Conservation (phyloP, 768 basidiomycete genomes). For the Tylopilus rubrobrunneus region DNA sequence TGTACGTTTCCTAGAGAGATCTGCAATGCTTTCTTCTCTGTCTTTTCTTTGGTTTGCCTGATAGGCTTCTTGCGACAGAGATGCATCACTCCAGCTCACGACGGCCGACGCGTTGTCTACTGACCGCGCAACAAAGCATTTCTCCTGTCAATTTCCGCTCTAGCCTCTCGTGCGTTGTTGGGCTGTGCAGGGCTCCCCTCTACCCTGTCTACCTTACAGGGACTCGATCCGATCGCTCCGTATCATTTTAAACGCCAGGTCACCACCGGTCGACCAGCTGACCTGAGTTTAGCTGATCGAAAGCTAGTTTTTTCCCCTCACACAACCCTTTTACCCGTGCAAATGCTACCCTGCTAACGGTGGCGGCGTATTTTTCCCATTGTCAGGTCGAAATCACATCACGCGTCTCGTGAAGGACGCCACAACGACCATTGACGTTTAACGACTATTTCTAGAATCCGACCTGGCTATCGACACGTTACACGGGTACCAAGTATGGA, state of each 20-base stretch:
- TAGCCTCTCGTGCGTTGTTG: background rate
- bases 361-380: constrained; percentile 12
- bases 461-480: background rate
- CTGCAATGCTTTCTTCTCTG: background rate
- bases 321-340: constrained; percentile 12
- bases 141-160: background rate
- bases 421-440: constrained; percentile 14
- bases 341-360: constrained; percentile 11
- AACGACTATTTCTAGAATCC: background rate
- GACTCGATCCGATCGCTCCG: constrained; percentile 16
- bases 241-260: constrained; percentile 11
- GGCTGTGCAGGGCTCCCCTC: constrained; percentile 4
- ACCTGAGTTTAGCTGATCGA: constrained; percentile 7
- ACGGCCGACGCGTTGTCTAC: background rate
- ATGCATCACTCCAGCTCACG: background rate
- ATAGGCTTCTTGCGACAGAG: constrained; percentile 10
- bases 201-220: constrained; percentile 3
- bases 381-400: constrained; percentile 3
- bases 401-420: constrained; percentile 4
- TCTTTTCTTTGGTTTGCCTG: background rate
- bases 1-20: constrained; percentile 6
- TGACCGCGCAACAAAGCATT: background rate
- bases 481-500: constrained; percentile 3
- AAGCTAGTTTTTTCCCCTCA: background rate
- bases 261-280: constrained; percentile 2